These are phyloP conservation scores for Decorospora gaudefroyi DNA, from an alignment of 2,329 filamentous ascomycete species.

Conservation along the genomic window DNA sequence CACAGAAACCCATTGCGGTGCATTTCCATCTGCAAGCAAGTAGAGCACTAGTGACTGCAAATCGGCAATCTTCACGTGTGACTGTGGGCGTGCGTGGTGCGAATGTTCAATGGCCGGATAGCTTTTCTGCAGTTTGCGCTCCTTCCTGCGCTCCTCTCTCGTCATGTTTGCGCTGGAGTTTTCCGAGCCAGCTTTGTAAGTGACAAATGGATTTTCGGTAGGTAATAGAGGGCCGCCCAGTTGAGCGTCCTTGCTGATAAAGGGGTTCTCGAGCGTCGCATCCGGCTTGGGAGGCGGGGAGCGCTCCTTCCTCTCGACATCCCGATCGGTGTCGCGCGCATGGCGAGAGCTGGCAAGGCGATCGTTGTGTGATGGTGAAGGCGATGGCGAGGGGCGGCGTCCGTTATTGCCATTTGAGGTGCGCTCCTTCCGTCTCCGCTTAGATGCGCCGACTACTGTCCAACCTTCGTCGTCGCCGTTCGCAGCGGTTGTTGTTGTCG, in stretches of 20 bases:
- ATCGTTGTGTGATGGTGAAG: constrained; percentile 2
- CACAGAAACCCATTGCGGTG: constrained; percentile 67
- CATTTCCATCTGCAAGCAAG: constrained; percentile 61
- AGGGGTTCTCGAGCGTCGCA: constrained; percentile 20
- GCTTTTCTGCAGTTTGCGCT: constrained; percentile 39
- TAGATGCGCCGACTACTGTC: constrained; percentile 34
- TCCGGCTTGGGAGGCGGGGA: constrained; percentile 10
- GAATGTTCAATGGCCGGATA: constrained; percentile 56
- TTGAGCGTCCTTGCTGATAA: constrained; percentile 18
- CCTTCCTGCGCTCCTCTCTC: constrained; percentile 34
- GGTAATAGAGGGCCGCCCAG: constrained; percentile 12
- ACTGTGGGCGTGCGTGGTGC: constrained; percentile 58
- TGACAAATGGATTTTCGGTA: constrained; percentile 28
- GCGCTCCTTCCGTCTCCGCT: constrained; percentile 31
- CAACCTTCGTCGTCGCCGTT: constrained; percentile 33
- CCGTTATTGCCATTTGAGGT: constrained; percentile 5
- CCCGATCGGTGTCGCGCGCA: background rate
- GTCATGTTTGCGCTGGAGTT: constrained; percentile 11
- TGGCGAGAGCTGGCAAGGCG: background rate
- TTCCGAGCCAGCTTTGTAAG: constrained; percentile 9
- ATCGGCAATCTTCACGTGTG: constrained; percentile 61
- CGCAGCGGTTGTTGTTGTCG: constrained; percentile 13
- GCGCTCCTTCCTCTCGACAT: constrained; percentile 1
- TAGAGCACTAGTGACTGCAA: constrained; percentile 63
- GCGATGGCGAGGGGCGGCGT: constrained; percentile 5